These are phyloP conservation scores for Penicillium parvum DNA, from an alignment of 495 filamentous ascomycete genomes.

Conservation along the genomic window DNA sequence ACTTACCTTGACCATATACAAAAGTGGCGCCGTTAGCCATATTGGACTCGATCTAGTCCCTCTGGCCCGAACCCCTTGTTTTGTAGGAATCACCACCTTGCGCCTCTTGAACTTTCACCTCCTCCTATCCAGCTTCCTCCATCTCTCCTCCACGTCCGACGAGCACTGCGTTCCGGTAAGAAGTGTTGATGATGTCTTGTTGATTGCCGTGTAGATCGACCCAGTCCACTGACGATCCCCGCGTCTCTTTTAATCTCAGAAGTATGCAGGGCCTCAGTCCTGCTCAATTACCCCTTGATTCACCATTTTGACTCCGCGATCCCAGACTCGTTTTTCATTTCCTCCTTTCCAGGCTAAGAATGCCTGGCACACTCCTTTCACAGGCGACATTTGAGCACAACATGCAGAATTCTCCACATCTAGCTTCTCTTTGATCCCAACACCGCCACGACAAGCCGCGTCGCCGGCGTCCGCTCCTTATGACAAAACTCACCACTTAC, in stretches of 20 bases:
- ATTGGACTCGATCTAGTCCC: too few relatives aligned
- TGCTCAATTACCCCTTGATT: constrained; percentile 10
- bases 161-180: too few relatives aligned
- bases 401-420: not conserved
- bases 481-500: constrained; percentile 11
- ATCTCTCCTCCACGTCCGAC: too few relatives aligned
- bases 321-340: not conserved
- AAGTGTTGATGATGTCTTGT: too few relatives aligned
- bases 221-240: constrained; percentile 5
- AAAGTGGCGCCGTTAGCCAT: too few relatives aligned
- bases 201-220: not conserved
- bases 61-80: too few relatives aligned
- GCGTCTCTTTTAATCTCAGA: constrained; percentile 6
- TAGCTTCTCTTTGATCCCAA: not conserved
- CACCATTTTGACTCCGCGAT: not conserved
- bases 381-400: constrained; percentile 1
- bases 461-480: constrained; percentile 17
- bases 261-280: constrained; percentile 16
- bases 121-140: too few relatives aligned
- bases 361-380: not conserved
- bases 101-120: too few relatives aligned
- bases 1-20: too few relatives aligned
- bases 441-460: not conserved
- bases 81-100: too few relatives aligned
- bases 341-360: not conserved